A percentile compares a stretch with the other conserved stretches of the same genome.
These are phyloP conservation scores for Aspergillus puulaauensis DNA, from an alignment of 2,329 filamentous ascomycete species.

Conservation along the genomic window DNA sequence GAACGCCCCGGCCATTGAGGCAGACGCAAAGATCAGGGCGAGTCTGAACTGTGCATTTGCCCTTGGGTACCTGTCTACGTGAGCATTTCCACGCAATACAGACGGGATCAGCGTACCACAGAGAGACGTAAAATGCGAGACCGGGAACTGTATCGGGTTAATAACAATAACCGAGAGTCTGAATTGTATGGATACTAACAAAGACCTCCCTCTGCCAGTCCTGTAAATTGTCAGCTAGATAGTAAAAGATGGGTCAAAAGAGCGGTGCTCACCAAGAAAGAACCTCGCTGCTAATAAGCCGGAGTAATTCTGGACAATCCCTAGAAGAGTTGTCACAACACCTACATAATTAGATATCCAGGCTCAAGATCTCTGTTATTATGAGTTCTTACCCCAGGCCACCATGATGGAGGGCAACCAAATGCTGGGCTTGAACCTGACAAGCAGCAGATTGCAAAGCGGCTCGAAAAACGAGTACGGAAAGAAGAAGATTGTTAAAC, in stretches of 20 bases:
- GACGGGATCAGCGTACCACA: neutral
- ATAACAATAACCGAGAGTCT: neutral
- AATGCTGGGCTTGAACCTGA: conserved; percentile 27
- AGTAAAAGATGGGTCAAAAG: neutral
- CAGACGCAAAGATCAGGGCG: conserved; percentile 48
- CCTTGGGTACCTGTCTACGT: conserved; percentile 38
- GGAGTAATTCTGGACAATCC: conserved; percentile 41
- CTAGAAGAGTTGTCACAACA: conserved; percentile 44
- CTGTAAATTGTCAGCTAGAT: neutral
- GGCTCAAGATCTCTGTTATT: too few species aligned
- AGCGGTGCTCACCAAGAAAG: neutral
- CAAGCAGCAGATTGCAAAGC: conserved; percentile 23
- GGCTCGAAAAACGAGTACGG: conserved; percentile 22
- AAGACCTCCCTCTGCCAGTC: neutral
- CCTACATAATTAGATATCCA: neutral
- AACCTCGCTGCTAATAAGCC: neutral
- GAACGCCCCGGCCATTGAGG: conserved; percentile 51
- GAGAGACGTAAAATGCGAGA: neutral
- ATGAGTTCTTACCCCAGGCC: conserved; percentile 39
- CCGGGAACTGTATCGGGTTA: neutral
- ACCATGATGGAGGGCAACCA: conserved; percentile 32
- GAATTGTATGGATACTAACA: neutral
- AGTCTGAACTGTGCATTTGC: conserved; percentile 45
- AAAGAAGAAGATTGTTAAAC: conserved; percentile 29
- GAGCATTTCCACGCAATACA: neutral